These are phyloP conservation scores for Termitomyces sp. DNA, from an alignment of 768 basidiomycete genomes.

Conservation along the genomic window DNA sequence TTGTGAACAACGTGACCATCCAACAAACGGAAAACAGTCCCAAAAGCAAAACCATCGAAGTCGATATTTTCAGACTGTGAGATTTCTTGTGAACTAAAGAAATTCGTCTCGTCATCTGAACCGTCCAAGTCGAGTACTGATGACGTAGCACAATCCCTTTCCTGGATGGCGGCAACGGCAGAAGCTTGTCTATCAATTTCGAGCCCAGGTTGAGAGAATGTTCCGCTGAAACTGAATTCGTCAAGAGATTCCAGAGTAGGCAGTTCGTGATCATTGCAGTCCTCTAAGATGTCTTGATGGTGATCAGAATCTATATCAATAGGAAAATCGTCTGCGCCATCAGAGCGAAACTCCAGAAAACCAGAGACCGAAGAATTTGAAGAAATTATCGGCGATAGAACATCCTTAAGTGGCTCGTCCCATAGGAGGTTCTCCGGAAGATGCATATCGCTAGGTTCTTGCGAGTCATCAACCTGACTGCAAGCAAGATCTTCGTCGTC, in stretches of 20 bases:
- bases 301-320: constrained; percentile 3
- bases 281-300: constrained; percentile 1
- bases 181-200: neutral
- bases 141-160: neutral
- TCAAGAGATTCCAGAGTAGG: neutral
- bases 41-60: neutral
- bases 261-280: constrained; percentile 7
- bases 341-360: constrained; percentile 2
- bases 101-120: constrained; percentile 1
- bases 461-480: constrained; percentile 3
- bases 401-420: constrained; percentile 10
- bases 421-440: constrained; percentile 7
- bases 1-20: constrained; percentile 11
- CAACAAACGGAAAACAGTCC: neutral
- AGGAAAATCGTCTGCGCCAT: constrained; percentile 3
- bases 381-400: neutral
- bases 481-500: constrained; percentile 17
- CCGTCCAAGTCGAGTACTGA: constrained; percentile 10
- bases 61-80: constrained; percentile 1
- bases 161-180: neutral
- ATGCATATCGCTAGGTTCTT: neutral
- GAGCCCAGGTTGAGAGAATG: neutral
- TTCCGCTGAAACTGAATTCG: neutral
- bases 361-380: neutral
- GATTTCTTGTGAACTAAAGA: constrained; percentile 1